Evolutionary conservation across 768 basidiomycete genomes (phyloP).

Genomic region (Russula earlei): DNA sequence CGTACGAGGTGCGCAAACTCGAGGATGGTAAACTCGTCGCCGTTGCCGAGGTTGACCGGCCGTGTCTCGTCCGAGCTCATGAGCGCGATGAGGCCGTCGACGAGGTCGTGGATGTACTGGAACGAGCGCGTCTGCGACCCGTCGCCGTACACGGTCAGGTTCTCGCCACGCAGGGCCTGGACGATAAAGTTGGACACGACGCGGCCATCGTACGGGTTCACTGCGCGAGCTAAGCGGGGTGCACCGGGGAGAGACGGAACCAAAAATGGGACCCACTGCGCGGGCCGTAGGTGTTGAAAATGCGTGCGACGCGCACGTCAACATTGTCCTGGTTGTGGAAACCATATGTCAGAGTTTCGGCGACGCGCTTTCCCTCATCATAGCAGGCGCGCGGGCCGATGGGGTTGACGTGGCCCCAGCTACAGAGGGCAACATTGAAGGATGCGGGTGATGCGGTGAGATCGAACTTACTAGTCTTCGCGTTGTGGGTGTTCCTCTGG

Average conservation of each 20-base stretch:
- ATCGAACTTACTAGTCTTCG: constrained; percentile 76
- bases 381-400: constrained; percentile 99
- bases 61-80: constrained; percentile 94
- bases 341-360: constrained; percentile 95
- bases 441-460: constrained; percentile 11
- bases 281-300: constrained; percentile 93
- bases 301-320: constrained; percentile 93
- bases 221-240: constrained; percentile 28
- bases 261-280: constrained; percentile 44
- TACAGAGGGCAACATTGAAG: constrained; percentile 23
- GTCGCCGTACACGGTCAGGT: constrained; percentile 96
- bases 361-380: constrained; percentile 98
- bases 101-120: constrained; percentile 96
- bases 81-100: constrained; percentile 84
- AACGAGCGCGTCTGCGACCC: constrained; percentile 90
- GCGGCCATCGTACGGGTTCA: constrained; percentile 95
- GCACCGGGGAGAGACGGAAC: too few species aligned
- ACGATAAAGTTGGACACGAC: constrained; percentile 99
- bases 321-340: constrained; percentile 92
- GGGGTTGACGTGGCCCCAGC: constrained; percentile 98
- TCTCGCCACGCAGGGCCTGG: constrained; percentile 90
- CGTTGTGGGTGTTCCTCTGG: constrained; percentile 96
- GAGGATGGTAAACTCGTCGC: constrained; percentile 92
- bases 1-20: constrained; percentile 91
- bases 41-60: constrained; percentile 94